Conservation (phyloP, 192 early-diverging fungal genomes). For the Umbelopsis sp. region DNA sequence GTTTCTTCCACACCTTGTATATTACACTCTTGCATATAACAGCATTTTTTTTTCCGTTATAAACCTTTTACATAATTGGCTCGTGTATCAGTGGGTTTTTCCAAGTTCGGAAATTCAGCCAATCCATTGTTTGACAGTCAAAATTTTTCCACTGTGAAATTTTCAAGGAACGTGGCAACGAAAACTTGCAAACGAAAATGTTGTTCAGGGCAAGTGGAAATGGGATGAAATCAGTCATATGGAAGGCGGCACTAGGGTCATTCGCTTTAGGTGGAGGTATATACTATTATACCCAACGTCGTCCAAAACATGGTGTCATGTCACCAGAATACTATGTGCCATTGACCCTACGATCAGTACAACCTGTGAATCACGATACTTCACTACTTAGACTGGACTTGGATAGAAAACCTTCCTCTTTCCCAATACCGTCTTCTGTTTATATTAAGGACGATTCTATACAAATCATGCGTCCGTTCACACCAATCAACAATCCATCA, state of each 20-base stretch:
- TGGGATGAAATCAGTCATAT: background rate
- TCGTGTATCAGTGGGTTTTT: background rate
- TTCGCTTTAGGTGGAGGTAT: constrained; percentile 2
- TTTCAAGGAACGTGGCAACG: too few species aligned
- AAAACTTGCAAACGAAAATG: background rate
- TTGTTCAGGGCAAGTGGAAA: constrained; percentile 4
- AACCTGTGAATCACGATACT: constrained; percentile 53
- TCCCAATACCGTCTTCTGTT: constrained; percentile 59
- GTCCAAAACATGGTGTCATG: background rate
- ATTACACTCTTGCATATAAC: constrained; percentile 15
- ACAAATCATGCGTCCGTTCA: constrained; percentile 71
- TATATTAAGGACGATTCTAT: constrained; percentile 73
- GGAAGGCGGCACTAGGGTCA: background rate
- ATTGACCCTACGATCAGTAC: constrained; percentile 49
- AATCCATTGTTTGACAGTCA: background rate
- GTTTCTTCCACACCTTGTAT: background rate
- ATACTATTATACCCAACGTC: background rate
- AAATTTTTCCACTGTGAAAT: background rate
- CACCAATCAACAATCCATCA: constrained; percentile 58
- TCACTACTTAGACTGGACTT: constrained; percentile 59
- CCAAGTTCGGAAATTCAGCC: background rate
- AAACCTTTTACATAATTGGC: too few species aligned
- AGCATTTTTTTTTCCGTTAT: too few species aligned
- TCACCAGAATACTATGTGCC: constrained; percentile 48
- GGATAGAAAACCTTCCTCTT: constrained; percentile 38